A percentile compares a stretch with the other conserved stretches of the same genome.
These are phyloP conservation scores for Chytriomyces confervae DNA, from an alignment of 192 early-diverging fungal genomes.

Conservation along the genomic window DNA sequence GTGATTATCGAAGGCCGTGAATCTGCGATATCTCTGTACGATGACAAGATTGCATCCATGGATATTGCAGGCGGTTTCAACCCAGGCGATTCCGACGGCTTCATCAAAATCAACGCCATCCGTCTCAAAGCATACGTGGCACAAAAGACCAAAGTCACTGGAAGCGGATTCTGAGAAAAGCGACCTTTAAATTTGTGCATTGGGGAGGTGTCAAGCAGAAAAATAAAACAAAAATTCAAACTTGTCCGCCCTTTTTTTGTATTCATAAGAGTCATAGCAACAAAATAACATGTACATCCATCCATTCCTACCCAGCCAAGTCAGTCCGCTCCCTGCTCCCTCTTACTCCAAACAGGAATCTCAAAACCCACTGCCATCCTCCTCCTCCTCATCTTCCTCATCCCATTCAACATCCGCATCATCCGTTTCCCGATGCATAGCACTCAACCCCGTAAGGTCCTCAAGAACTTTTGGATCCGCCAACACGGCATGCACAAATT, in stretches of 20 bases:
- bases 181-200: not conserved
- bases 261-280: no score
- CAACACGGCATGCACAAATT: slow-evolving; percentile 78
- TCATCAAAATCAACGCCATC: slow-evolving; percentile 98
- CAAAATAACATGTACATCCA: no score
- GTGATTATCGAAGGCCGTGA: slow-evolving; percentile 87
- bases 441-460: slow-evolving; percentile 80
- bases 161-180: slow-evolving; percentile 18
- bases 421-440: slow-evolving; percentile 82
- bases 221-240: not conserved
- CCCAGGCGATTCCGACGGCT: slow-evolving; percentile 92
- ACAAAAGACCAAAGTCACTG: slow-evolving; percentile 50
- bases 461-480: slow-evolving; percentile 81
- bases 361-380: no score
- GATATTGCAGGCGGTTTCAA: slow-evolving; percentile 85
- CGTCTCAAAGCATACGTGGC: slow-evolving; percentile 69
- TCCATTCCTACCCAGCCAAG: no score
- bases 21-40: slow-evolving; percentile 80
- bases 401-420: slow-evolving; percentile 76
- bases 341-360: no score
- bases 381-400: slow-evolving; percentile 58
- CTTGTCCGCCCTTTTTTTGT: no score
- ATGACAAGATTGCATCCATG: slow-evolving; percentile 96
- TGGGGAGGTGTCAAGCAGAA: not conserved
- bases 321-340: no score